Base-by-base conservation (phyloP, 1,139 yeast genomes). In the Kluyveromyces marxianus region DNA sequence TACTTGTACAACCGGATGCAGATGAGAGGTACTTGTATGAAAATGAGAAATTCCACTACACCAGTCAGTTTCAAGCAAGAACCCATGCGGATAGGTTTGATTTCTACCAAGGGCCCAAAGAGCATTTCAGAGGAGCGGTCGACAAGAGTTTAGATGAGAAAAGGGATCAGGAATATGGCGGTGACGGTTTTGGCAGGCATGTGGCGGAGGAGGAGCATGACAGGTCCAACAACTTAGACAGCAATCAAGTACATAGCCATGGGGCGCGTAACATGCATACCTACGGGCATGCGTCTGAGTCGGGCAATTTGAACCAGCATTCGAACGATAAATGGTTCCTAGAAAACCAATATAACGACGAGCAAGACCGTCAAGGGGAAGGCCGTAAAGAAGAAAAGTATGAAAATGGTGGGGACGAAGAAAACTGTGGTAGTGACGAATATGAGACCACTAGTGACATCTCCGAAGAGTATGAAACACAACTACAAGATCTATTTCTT, bases 1-100 rank as follows among this genome's bases (percentile, higher is more conserved):
- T 24, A 5, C 10, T 4, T 33, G 21, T 36, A 10, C 31, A 41
- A 30, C 42, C 49, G 8, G 48, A 50, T 24, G 34, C 35, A 10
- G 48, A 50, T 32, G 53, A 45, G 35, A 45, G 44, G 35, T 51
- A 50, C 29, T 46, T 51, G 3, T 47, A 43, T 26, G 37, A 37
- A 25, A 39, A 44, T 25, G 35, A 39, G 5, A 26, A 42, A 7
- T 52, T 50, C 33, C 48, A 52, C 33, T 57, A 57, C 38, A 57
- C 60, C 5, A 52, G 59, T 7, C 45, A 55, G 4, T 49, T 56
- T 29, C 49, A 51, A 31, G 52, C 52, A 8, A 50, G 62, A 24
- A 52, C 54, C n/a, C 57, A 55, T 39, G 57, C 56, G 4, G 60
- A 57, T 40, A 48, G 49, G 35, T 57, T 57, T 42, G 62, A 57